Conservation (phyloP, 306 rosid genomes). For the Aeschynomene evenia region DNA sequence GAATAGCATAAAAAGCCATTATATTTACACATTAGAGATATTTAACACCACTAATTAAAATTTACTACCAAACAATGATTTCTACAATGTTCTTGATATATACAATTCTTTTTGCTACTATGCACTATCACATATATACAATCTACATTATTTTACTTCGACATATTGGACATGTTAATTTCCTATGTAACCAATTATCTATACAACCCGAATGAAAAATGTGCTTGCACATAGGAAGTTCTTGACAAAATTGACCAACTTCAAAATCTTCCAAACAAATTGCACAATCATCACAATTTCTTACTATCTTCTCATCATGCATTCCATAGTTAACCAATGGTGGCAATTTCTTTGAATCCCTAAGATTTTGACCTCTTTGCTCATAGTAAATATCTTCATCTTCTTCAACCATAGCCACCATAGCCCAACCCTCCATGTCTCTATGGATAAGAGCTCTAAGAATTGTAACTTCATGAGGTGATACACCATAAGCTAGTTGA, state of each 20-base stretch:
- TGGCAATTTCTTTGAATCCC: slow-evolving; percentile 50
- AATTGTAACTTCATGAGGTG: neutral
- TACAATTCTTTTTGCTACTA: neutral
- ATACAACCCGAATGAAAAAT: slow-evolving; percentile 63
- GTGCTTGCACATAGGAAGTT: slow-evolving; percentile 53
- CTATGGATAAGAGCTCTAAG: neutral
- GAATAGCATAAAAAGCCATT: neutral
- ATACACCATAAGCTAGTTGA: neutral
- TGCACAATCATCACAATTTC: slow-evolving; percentile 37
- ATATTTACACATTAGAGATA: neutral
- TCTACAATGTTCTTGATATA: neutral
- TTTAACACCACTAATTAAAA: neutral
- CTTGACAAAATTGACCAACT: slow-evolving; percentile 48
- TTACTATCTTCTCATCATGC: slow-evolving; percentile 24
- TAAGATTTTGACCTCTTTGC: slow-evolving; percentile 42
- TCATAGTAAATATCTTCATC: neutral
- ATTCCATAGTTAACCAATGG: slow-evolving; percentile 45
- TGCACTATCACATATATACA: neutral
- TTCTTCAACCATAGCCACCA: slow-evolving; percentile 4
- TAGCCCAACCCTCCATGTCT: slow-evolving; percentile 29
- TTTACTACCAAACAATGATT: neutral
- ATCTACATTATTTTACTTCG: slow-evolving; percentile 14
- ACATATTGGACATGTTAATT: slow-evolving; percentile 46
- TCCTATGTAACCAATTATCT: slow-evolving; percentile 52
- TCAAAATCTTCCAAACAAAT: slow-evolving; percentile 67